Base-by-base conservation (phyloP, 352 stramenopile species). In the Globisporangium camurandrum region DNA sequence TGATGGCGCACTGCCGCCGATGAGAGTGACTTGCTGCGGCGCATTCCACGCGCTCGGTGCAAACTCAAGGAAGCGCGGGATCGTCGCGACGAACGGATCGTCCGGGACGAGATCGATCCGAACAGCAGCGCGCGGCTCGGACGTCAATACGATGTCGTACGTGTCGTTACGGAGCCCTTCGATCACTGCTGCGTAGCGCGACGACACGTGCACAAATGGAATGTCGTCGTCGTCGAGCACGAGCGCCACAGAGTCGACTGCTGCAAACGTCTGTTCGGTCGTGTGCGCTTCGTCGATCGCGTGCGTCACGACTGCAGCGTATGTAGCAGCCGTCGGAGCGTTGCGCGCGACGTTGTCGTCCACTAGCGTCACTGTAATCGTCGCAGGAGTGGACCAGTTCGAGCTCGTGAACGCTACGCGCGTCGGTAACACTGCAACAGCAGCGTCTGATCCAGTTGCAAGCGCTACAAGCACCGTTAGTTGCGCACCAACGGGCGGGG, bases 181-280 rank as follows among this genome's bases (percentile, higher is more conserved):
- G 5, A 76, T 33, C 11, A 87, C 64, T 2, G 71, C 66, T 26
- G 69, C 58, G 40, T 71, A 75, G 9, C 68, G 62, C 38, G 57
- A 57, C 0, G 75, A 87, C 17, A 85, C 44, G n/a, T 67, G 69
- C n/a, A 85, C 54, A 2, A 69, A 54, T 1, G 75, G 71, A 26
- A 84, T 51, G 41, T 84, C 70, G 39, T 86, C 60, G 22, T 86
- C 77, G 42, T 63, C 59, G 4, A 89, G 55, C 12, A 63, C 36
- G 1, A 87, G 58, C 6, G 46, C 39, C 9, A 89, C 51, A 2
- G 63, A 59, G 10, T 64, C 50, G 7, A 61, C 49, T 2, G 46
- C 12, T 2, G 61, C 56, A 46, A 85, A 87, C 0, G 67, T 71
- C 8, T 41, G 48, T 6, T 67, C 59, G 6, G 46, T 49, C 53